phyloP scores from a whole-genome alignment of 2,329 filamentous ascomycete species.

The Ramularia collo-cygni region DNA sequence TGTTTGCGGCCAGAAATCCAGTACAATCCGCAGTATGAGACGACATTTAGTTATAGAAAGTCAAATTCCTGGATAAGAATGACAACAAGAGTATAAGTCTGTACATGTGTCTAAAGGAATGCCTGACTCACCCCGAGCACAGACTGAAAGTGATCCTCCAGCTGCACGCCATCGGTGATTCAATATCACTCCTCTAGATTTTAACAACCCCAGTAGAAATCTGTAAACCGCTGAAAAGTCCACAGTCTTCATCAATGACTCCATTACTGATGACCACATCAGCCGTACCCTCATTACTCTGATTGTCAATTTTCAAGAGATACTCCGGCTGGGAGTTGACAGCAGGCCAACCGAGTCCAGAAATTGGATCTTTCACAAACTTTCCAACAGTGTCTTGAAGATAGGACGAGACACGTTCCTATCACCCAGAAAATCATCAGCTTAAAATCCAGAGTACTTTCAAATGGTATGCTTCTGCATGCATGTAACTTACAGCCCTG shows the following conservation, averaged over 20 bases:
- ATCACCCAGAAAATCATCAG: neutral
- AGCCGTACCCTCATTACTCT: neutral
- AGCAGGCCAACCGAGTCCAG: neutral
- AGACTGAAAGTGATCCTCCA: too few relatives aligned
- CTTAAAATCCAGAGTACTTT: neutral
- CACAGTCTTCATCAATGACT: neutral
- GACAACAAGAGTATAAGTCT: too few relatives aligned
- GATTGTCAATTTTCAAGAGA: neutral
- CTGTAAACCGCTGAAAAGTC: neutral
- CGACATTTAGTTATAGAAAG: too few relatives aligned
- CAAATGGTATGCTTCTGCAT: too few relatives aligned
- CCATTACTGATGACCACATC: neutral
- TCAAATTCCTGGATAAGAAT: too few relatives aligned
- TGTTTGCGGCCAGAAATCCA: too few relatives aligned
- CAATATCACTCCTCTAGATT: too few relatives aligned
- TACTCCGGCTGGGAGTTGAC: neutral
- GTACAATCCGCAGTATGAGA: too few relatives aligned
- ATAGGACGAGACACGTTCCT: neutral
- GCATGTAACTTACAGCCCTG: neutral
- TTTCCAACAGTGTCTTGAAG: neutral
- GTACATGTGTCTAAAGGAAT: too few relatives aligned
- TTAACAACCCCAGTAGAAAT: neutral
- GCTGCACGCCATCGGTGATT: too few relatives aligned
- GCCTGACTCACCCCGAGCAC: too few relatives aligned
- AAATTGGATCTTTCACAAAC: constrained; percentile 1